Conservation (phyloP, 2,329 filamentous ascomycete genomes). For the Lanzia echinophila region DNA sequence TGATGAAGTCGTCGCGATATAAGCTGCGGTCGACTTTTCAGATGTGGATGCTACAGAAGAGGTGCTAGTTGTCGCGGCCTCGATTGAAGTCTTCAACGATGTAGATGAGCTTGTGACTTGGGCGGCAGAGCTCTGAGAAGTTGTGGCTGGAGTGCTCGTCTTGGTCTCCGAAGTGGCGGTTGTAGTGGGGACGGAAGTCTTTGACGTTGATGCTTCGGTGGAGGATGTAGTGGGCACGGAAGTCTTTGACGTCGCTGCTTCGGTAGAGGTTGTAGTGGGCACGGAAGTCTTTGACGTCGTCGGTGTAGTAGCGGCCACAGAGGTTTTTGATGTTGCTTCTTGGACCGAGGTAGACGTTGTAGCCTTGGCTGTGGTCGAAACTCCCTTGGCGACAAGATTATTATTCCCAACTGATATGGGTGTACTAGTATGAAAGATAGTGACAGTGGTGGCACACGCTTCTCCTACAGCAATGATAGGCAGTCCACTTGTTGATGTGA, state of each 20-base stretch:
- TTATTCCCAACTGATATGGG: neutral
- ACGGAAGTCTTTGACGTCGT: too few species aligned
- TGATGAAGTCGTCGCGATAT: neutral
- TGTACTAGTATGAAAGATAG: neutral
- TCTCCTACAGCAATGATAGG: constrained; percentile 4
- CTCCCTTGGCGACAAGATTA: neutral
- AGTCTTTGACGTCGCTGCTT: too few species aligned
- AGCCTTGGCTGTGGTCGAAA: neutral
- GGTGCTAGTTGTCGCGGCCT: neutral
- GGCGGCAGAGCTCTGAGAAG: neutral
- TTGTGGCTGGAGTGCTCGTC: neutral
- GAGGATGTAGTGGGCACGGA: neutral
- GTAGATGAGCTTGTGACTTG: neutral
- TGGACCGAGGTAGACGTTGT: neutral
- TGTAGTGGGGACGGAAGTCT: neutral
- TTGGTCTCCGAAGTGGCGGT: neutral
- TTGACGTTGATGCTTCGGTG: neutral
- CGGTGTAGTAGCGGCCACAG: too few species aligned
- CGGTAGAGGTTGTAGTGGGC: too few species aligned
- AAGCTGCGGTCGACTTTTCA: neutral
- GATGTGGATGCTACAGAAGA: neutral
- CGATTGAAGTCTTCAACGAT: neutral
- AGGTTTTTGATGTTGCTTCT: neutral
- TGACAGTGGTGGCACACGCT: constrained; percentile 8
- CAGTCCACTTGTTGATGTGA: constrained; percentile 9